Evolutionary conservation across 2,329 filamentous ascomycete genomes (phyloP).

Genomic region (Metarhizium anisopliae): DNA sequence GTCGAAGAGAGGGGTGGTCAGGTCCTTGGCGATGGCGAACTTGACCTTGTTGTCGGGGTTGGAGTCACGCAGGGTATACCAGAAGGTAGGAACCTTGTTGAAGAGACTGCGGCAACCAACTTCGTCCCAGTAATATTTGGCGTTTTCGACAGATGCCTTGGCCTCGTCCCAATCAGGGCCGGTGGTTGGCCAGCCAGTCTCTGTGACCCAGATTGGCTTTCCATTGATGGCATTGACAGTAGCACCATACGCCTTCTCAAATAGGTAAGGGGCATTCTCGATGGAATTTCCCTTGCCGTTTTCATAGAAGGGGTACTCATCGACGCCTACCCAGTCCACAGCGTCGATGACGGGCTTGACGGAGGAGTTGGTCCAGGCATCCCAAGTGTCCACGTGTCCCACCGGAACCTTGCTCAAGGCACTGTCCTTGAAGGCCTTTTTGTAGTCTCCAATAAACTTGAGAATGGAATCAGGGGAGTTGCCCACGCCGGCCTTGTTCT

Average conservation of each 20-base stretch:
- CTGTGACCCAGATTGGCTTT: slow-evolving; percentile 52
- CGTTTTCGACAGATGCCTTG: slow-evolving; percentile 46
- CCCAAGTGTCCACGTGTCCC: slow-evolving; percentile 63
- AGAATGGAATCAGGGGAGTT: slow-evolving; percentile 49
- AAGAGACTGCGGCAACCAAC: slow-evolving; percentile 52
- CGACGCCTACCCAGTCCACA: slow-evolving; percentile 55
- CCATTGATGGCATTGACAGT: slow-evolving; percentile 35
- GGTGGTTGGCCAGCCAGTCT: slow-evolving; percentile 56
- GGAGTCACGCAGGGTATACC: slow-evolving; percentile 54
- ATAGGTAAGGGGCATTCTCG: slow-evolving; percentile 43
- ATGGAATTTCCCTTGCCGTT: slow-evolving; percentile 45
- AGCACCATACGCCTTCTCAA: slow-evolving; percentile 39
- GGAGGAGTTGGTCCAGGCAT: slow-evolving; percentile 48
- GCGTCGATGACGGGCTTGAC: slow-evolving; percentile 53
- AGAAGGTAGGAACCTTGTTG: slow-evolving; percentile 47
- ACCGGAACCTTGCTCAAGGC: slow-evolving; percentile 39
- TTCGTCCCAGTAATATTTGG: slow-evolving; percentile 54
- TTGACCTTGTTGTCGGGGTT: slow-evolving; percentile 50
- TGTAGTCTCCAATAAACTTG: slow-evolving; percentile 57
- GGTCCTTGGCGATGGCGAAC: slow-evolving; percentile 46
- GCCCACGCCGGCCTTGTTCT: slow-evolving; percentile 54
- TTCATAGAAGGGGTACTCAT: slow-evolving; percentile 61
- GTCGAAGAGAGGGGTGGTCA: slow-evolving; percentile 43
- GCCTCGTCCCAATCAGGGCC: slow-evolving; percentile 47
- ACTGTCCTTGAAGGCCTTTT: slow-evolving; percentile 42